Conservation (phyloP, 352 stramenopile genomes). For the Pythium myriotylum region DNA sequence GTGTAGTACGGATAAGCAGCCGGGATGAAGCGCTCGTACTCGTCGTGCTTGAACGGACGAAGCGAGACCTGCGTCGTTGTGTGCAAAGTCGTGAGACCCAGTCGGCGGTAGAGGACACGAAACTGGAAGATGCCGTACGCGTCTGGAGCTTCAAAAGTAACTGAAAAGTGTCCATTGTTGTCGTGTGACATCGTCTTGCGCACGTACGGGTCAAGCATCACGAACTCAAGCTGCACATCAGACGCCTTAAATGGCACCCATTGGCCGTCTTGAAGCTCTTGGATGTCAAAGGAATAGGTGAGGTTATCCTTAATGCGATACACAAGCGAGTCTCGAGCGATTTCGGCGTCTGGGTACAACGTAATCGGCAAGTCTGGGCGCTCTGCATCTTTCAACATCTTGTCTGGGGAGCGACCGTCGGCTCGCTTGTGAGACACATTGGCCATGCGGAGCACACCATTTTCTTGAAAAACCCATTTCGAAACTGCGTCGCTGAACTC, state of each 20-base stretch:
- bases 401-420: constrained; percentile 81
- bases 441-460: constrained; percentile 83
- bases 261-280: constrained; percentile 81
- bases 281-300: constrained; percentile 89
- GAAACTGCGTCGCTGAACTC: constrained; percentile 69
- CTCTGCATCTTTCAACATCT: constrained; percentile 90
- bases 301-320: constrained; percentile 95
- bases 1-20: constrained; percentile 93
- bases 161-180: constrained; percentile 71
- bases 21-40: constrained; percentile 95
- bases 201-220: constrained; percentile 94
- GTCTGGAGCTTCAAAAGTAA: constrained; percentile 90
- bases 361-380: constrained; percentile 88
- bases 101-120: constrained; percentile 89
- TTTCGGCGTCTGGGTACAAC: constrained; percentile 87
- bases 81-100: constrained; percentile 87
- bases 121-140: constrained; percentile 95
- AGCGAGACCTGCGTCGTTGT: constrained; percentile 91
- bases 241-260: constrained; percentile 80
- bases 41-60: constrained; percentile 94
- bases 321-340: constrained; percentile 88
- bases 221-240: constrained; percentile 94
- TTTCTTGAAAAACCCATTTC: constrained; percentile 89
- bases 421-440: constrained; percentile 87
- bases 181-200: constrained; percentile 84